Base-by-base conservation (phyloP, 129 eudicot genomes). In the Calendula officinalis region DNA sequence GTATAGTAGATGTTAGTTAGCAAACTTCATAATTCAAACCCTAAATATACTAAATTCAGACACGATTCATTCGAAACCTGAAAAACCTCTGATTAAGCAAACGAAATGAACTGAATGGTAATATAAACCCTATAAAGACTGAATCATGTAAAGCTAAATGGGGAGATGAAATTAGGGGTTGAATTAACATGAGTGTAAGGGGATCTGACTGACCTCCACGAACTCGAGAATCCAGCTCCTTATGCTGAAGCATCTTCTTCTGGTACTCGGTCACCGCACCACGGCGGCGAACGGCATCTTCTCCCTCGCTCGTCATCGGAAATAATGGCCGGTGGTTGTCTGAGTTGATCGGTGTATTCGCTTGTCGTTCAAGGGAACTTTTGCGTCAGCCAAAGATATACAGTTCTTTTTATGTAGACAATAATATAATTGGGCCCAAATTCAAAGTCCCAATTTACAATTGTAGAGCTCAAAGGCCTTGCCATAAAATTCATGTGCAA, bases 251-350 rank as follows among this genome's bases (percentile, higher is more conserved):
- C 16, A 88, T 80, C 79, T 89, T 94, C 55, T 88, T 88, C 67
- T 89, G 79, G 77, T 94, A 89, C 6, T 94, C 99, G n/a, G 84
- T 68, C 9, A 76, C 59, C 37, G 80, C 86, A 4, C 69, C 58
- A n/a, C 89, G 91, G 60, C 97, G 95, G 27, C 99, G 96, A 35
- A 69, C 95, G 16, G 80, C 99, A 40, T 88, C 99, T 67, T 88
- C 99, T 0, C 71, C 77, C 47, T 79, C 92, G 50, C 33, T 80
- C n/a, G 95, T 38, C 96, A 82, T 80, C 62, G 78, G 63, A 72
- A 76, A n/a, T 30, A 6, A 44, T 52, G 5, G 55, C 41, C 57
- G 43, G 51, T 68, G 56, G 39, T 42, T 27, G n/a, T 40, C 15
- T 49, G 63, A 34, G 43, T 38, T 32, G 71, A 43, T 75, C 66